Conservation (phyloP, 176 grass and related monocot genomes). For the Aegilops tauschii region DNA sequence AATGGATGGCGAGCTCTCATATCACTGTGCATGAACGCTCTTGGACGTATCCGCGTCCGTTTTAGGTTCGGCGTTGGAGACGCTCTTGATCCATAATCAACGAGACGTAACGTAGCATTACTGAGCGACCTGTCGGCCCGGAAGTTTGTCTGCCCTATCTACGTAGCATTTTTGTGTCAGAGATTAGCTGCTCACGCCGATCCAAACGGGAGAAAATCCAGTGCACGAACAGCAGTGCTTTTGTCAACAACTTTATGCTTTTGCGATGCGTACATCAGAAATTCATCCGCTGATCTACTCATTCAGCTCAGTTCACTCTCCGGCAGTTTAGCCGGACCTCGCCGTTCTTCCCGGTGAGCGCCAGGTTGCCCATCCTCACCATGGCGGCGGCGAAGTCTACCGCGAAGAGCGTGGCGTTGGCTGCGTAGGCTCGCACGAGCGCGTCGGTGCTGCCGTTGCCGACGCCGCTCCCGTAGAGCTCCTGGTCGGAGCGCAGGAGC, state of each 20-base stretch:
- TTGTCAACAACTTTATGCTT: neutral
- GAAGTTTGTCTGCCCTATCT: neutral
- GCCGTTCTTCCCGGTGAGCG: conserved; percentile 28
- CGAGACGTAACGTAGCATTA: too few relatives aligned
- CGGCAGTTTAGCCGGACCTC: conserved; percentile 73
- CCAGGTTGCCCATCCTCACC: conserved; percentile 52
- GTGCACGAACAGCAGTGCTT: neutral
- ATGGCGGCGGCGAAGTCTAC: conserved; percentile 64
- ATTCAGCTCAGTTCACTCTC: conserved; percentile 39
- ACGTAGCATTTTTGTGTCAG: neutral
- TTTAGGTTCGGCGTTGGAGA: too few relatives aligned
- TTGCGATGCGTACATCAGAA: neutral
- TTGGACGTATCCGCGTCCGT: too few relatives aligned
- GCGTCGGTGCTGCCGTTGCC: conserved; percentile 49
- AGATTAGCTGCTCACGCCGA: neutral
- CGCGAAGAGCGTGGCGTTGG: conserved; percentile 30
- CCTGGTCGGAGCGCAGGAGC: conserved; percentile 81
- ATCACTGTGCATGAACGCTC: too few relatives aligned
- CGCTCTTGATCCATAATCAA: too few relatives aligned
- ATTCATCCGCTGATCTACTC: neutral
- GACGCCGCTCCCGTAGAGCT: conserved; percentile 43
- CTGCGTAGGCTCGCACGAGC: conserved; percentile 50
- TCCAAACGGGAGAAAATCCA: neutral
- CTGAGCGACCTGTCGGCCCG: neutral
- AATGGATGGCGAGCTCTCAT: too few relatives aligned